These are phyloP conservation scores for Macrolepiota dolichaula DNA, from an alignment of 768 basidiomycete species.

Conservation along the genomic window DNA sequence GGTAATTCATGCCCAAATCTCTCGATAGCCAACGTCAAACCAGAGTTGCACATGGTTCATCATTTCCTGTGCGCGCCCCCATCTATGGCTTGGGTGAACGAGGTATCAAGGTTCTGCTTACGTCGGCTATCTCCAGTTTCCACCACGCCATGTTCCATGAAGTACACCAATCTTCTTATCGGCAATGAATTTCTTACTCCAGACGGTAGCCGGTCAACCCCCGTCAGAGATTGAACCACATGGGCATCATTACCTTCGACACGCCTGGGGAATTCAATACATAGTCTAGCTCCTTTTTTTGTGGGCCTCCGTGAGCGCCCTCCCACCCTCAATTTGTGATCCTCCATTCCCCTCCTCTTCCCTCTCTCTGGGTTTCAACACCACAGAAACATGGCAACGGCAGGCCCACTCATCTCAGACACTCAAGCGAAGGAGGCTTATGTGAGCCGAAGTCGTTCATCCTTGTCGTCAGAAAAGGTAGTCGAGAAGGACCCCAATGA, in stretches of 20 bases:
- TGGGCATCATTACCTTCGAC: background rate
- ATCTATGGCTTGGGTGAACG: too few relatives aligned
- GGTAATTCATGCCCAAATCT: background rate
- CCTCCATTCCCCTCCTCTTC: background rate
- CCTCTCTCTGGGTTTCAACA: background rate
- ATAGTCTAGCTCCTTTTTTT: background rate
- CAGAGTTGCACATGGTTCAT: background rate
- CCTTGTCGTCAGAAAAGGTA: constrained; percentile 14
- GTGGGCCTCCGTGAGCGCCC: background rate
- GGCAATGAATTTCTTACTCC: constrained; percentile 3
- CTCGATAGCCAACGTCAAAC: background rate
- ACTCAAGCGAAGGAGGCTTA: background rate
- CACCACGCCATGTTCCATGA: too few relatives aligned
- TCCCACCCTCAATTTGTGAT: background rate
- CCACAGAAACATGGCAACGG: background rate
- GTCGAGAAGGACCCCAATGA: constrained; percentile 21
- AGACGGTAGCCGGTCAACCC: background rate
- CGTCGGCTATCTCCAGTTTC: too few relatives aligned
- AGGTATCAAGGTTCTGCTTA: too few relatives aligned
- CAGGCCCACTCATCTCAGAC: background rate
- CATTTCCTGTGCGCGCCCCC: background rate
- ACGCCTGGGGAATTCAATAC: background rate
- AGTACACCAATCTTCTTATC: background rate
- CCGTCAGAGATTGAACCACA: background rate
- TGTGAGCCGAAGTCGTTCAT: background rate